These are phyloP conservation scores for Xylaria arbuscula DNA, from an alignment of 2,329 filamentous ascomycete species.

Conservation along the genomic window DNA sequence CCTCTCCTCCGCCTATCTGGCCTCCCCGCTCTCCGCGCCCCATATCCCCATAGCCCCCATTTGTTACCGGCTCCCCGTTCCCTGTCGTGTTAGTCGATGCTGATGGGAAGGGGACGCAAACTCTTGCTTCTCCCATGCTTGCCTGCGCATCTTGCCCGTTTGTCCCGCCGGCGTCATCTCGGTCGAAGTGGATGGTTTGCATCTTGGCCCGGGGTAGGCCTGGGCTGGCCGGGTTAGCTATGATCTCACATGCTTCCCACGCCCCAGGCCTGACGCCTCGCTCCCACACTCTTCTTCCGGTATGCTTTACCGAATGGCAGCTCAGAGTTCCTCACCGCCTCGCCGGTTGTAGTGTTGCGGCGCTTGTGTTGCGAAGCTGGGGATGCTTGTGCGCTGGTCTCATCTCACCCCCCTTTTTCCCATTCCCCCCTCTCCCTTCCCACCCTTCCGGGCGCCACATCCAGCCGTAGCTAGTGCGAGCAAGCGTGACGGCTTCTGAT, in stretches of 20 bases:
- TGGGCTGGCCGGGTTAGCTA: too few species aligned
- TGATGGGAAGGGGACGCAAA: constrained; percentile 18
- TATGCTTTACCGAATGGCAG: constrained; percentile 15
- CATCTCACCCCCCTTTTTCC: constrained; percentile 19
- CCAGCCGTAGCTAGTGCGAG: constrained; percentile 10
- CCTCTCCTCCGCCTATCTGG: constrained; percentile 35
- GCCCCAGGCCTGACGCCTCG: constrained; percentile 26
- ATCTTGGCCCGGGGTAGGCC: constrained; percentile 20
- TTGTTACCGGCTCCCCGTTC: constrained; percentile 14
- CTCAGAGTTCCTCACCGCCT: constrained; percentile 31
- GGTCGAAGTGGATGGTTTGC: constrained; percentile 29
- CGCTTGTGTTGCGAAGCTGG: constrained; percentile 20
- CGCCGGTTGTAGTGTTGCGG: constrained; percentile 7
- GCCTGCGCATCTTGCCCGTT: constrained; percentile 27
- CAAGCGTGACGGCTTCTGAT: constrained; percentile 14
- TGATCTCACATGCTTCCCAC: constrained; percentile 32
- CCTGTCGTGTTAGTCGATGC: constrained; percentile 15
- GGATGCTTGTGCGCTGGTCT: constrained; percentile 24
- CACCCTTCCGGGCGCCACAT: constrained; percentile 7
- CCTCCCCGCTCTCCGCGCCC: constrained; percentile 8
- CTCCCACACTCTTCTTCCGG: constrained; percentile 7
- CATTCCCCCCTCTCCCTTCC: not conserved
- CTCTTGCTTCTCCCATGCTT: constrained; percentile 18
- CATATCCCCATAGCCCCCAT: too few species aligned
- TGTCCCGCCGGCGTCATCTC: constrained; percentile 30